Conservation (phyloP, 345 rosid genomes). For the Moringa oleifera region DNA sequence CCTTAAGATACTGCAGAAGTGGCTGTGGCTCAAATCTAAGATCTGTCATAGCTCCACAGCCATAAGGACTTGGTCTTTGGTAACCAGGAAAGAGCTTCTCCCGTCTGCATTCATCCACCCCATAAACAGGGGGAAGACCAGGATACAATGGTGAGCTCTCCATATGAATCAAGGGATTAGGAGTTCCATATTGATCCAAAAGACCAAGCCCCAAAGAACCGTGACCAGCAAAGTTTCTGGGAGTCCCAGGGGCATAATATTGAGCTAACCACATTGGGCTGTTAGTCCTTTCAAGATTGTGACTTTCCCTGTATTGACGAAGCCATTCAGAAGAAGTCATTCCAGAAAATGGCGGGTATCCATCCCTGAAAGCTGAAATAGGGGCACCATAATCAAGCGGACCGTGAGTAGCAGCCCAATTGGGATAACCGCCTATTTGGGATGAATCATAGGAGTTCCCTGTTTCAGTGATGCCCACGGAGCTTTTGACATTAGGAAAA, state of each 20-base stretch:
- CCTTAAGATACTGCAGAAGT: slow-evolving; percentile 67
- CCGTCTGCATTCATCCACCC: slow-evolving; percentile 33
- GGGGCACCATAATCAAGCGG: slow-evolving; percentile 23
- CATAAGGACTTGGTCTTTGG: slow-evolving; percentile 39
- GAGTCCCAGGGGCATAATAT: slow-evolving; percentile 31
- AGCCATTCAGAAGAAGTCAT: slow-evolving; percentile 94
- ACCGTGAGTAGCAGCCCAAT: slow-evolving; percentile 24
- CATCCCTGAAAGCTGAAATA: slow-evolving; percentile 33
- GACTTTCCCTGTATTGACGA: slow-evolving; percentile 75
- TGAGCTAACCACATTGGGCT: slow-evolving; percentile 27
- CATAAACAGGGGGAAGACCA: slow-evolving; percentile 21
- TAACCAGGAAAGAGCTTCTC: slow-evolving; percentile 38
- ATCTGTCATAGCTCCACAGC: slow-evolving; percentile 32
- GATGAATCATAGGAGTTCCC: slow-evolving; percentile 27
- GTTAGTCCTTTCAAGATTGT: slow-evolving; percentile 35
- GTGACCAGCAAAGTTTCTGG: slow-evolving; percentile 24
- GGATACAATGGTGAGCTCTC: slow-evolving; percentile 23
- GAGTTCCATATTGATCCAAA: slow-evolving; percentile 45
- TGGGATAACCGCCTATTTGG: slow-evolving; percentile 27
- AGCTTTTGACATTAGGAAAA: slow-evolving; percentile 5
- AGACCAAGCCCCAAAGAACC: slow-evolving; percentile 40
- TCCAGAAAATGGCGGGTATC: slow-evolving; percentile 40
- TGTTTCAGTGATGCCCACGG: slow-evolving; percentile 25
- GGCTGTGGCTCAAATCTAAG: slow-evolving; percentile 51
- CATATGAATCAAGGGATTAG: slow-evolving; percentile 31